Percentiles rank a stretch among this genome's conserved stretches.
phyloP scores from a whole-genome alignment of 2,329 filamentous ascomycete species.

The Alternaria arborescens region DNA sequence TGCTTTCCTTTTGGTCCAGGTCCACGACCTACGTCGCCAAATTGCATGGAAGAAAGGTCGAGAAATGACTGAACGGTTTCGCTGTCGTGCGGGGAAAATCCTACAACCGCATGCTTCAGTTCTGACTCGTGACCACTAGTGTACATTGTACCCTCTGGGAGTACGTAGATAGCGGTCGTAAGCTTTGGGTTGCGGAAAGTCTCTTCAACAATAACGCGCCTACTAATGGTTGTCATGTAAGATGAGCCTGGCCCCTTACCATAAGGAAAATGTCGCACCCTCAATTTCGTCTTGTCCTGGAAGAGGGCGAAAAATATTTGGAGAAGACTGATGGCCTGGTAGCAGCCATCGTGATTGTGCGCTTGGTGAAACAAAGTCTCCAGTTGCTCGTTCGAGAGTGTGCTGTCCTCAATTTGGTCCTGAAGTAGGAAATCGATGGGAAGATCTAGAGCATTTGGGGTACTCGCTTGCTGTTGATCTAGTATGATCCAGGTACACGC shows the following conservation, averaged over 20 bases:
- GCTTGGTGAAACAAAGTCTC: slow-evolving; percentile 9
- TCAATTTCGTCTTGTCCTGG: neutral
- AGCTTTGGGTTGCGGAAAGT: slow-evolving; percentile 3
- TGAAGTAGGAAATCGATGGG: neutral
- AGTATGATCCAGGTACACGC: slow-evolving; percentile 4
- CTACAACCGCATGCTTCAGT: slow-evolving; percentile 1
- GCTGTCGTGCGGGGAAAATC: slow-evolving; percentile 4
- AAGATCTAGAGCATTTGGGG: neutral
- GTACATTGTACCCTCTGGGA: neutral
- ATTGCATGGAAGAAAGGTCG: slow-evolving; percentile 10
- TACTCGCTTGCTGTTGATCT: neutral
- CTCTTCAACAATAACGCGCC: neutral
- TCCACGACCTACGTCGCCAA: slow-evolving; percentile 6
- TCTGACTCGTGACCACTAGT: neutral
- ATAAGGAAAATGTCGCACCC: slow-evolving; percentile 1
- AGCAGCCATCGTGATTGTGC: slow-evolving; percentile 4
- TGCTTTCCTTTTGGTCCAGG: slow-evolving; percentile 9
- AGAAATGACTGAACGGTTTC: slow-evolving; percentile 3
- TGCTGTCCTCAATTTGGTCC: neutral
- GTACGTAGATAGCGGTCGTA: neutral
- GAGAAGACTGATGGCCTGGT: slow-evolving; percentile 1
- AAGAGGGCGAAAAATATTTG: slow-evolving; percentile 6
- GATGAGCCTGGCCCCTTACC: neutral
- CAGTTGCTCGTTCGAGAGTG: slow-evolving; percentile 3
- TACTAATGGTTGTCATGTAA: slow-evolving; percentile 1